These are phyloP conservation scores for Penicillium verrucosum DNA, from an alignment of 2,329 filamentous ascomycete genomes.

Conservation along the genomic window DNA sequence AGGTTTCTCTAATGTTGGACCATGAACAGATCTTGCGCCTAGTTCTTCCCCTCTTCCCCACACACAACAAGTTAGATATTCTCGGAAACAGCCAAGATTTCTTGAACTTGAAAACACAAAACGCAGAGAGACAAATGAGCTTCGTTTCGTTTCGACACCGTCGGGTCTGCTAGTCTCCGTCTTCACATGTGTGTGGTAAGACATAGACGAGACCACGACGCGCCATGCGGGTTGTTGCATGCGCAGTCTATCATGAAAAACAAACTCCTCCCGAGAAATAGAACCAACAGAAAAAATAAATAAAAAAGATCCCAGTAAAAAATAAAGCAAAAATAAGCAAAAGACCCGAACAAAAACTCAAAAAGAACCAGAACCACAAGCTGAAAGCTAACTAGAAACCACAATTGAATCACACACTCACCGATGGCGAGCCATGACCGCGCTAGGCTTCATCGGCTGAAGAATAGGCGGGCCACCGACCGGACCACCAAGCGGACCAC, in stretches of 20 bases:
- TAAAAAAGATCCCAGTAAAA: slow-evolving; percentile 5
- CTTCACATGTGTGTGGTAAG: neutral
- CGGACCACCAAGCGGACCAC: slow-evolving; percentile 48
- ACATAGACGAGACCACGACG: slow-evolving; percentile 8
- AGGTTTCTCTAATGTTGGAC: slow-evolving; percentile 3
- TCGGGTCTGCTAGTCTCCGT: neutral
- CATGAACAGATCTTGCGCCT: neutral
- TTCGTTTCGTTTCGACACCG: slow-evolving; percentile 11
- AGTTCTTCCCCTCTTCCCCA: neutral
- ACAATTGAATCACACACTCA: slow-evolving; percentile 18
- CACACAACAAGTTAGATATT: neutral
- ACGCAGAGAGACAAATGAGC: slow-evolving; percentile 7
- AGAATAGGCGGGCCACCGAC: slow-evolving; percentile 40
- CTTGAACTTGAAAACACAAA: neutral
- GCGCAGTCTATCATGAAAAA: slow-evolving; percentile 22
- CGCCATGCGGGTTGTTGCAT: slow-evolving; percentile 9
- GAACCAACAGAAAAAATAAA: neutral
- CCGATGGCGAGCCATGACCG: slow-evolving; percentile 40
- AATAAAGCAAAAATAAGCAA: neutral
- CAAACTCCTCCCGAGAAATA: slow-evolving; percentile 8
- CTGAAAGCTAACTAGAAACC: neutral
- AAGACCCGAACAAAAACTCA: neutral
- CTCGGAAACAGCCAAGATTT: neutral
- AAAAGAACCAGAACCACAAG: slow-evolving; percentile 12
- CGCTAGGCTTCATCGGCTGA: slow-evolving; percentile 46